Evolutionary conservation across 139 green algal species (phyloP), one percentile per base, ranked within the genome.

Genomic region (Picochlorum sp.): DNA sequence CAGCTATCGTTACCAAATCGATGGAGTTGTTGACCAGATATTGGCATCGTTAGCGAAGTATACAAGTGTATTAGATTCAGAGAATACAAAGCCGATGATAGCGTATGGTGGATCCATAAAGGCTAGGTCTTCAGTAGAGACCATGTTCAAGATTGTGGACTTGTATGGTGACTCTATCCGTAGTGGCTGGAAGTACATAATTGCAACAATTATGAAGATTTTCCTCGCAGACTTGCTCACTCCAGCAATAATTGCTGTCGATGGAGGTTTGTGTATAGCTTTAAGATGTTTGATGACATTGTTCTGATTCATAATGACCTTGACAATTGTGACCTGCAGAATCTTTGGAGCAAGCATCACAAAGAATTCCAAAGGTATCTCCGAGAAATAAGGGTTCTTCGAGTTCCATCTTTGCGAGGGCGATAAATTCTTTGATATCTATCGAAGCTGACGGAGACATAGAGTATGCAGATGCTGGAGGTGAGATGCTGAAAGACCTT

Each of bases 181-280:
- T 16, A 59, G 54, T 21, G 89, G 86, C 11, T 97, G 91, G 91
- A 69, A 78, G 18, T 86, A 90, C 65, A 72, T 97, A 15, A 62
- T 97, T 64, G 90, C 96, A 66, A 81, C 81, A 37, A 45, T 95
- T 18, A 45, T 96, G 57, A 75, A 85, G 18, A 77, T 97, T 61
- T 85, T 93, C 75, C 83, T 79, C 52, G 68, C 90, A 15, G 78
- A 78, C 20, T 69, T 96, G 44, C 77, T 95, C 74, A 79, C 84
- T n/a, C 26, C 75, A 1, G 56, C 65, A 4, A 62, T 86, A 24
- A 63, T 84, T 37, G 58, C 66, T 1, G 65, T 45, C 47, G 58
- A 51, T 44, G 26, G n/a, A 20, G 47, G 47, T 54, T 9, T 54
- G 47, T 54, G 7, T 54, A 21, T 21, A 26, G 26, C 20, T 21